Percentiles rank a stretch among this genome's conserved stretches.
phyloP scores from a whole-genome alignment of 805 yeast genomes.

The Wickerhamiella spandovensis region DNA sequence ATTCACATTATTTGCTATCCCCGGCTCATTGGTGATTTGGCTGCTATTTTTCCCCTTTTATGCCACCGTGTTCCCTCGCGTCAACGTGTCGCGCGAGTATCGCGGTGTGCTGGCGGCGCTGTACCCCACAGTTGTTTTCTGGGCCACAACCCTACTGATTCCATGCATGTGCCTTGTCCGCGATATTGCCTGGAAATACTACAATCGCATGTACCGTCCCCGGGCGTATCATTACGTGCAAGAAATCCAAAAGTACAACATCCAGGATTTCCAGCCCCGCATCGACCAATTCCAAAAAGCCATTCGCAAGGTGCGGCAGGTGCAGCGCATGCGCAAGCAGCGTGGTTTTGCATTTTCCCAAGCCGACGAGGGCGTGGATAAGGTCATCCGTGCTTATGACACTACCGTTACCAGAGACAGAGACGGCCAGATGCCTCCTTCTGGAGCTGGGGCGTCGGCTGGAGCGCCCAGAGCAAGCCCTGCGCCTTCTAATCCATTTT shows the following conservation, averaged over 20 bases:
- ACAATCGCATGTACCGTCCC: slow-evolving; percentile 81
- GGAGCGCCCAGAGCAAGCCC: not conserved
- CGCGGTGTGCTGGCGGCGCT: slow-evolving; percentile 64
- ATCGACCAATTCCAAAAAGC: slow-evolving; percentile 95
- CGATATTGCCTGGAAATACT: slow-evolving; percentile 90
- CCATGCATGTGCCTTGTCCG: slow-evolving; percentile 69
- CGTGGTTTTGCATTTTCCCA: slow-evolving; percentile 98
- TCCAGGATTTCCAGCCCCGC: slow-evolving; percentile 89
- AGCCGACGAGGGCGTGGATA: slow-evolving; percentile 87
- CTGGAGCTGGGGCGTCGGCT: not conserved
- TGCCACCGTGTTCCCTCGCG: slow-evolving; percentile 70
- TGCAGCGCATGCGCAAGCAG: slow-evolving; percentile 94
- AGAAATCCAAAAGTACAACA: slow-evolving; percentile 89
- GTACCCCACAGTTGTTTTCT: slow-evolving; percentile 65
- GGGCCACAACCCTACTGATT: slow-evolving; percentile 69
- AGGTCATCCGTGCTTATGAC: slow-evolving; percentile 84
- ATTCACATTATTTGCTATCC: slow-evolving; percentile 81
- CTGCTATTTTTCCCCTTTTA: slow-evolving; percentile 75
- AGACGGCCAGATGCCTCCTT: not conserved
- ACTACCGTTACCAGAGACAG: slow-evolving; percentile 32
- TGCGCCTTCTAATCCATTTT: not conserved
- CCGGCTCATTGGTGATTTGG: slow-evolving; percentile 86
- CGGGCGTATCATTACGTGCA: slow-evolving; percentile 91
- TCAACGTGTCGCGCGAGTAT: slow-evolving; percentile 72
- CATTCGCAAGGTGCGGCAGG: slow-evolving; percentile 93